A percentile compares a stretch with the other conserved stretches of the same genome.
These are phyloP conservation scores for Thraustochytrium striatum DNA, from an alignment of 352 stramenopile species.

Conservation along the genomic window DNA sequence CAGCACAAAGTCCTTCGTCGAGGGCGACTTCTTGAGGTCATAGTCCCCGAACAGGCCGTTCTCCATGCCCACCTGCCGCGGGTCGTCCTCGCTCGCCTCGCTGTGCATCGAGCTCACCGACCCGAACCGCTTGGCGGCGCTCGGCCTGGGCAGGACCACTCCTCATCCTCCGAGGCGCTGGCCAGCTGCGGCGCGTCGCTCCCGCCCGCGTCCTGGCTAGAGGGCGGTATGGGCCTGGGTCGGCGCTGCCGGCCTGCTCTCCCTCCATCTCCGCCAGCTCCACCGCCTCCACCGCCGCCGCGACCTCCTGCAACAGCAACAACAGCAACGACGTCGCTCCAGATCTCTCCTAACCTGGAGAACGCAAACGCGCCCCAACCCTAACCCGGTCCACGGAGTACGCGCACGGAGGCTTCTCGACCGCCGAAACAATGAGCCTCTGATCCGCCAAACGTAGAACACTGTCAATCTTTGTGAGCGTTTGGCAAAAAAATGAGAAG, in stretches of 20 bases:
- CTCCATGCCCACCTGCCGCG: conserved; percentile 33
- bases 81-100: conserved; percentile 35
- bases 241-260: not conserved
- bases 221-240: too few relatives aligned
- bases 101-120: not conserved
- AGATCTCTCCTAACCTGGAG: too few relatives aligned
- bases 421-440: too few relatives aligned
- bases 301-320: not conserved
- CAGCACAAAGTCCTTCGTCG: conserved; percentile 26
- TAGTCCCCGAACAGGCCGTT: conserved; percentile 39
- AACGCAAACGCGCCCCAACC: too few relatives aligned
- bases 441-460: too few relatives aligned
- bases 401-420: too few relatives aligned
- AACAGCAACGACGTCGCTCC: too few relatives aligned
- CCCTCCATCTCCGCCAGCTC: not conserved
- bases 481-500: too few relatives aligned
- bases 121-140: not conserved
- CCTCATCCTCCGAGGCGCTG: not conserved
- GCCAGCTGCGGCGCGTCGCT: not conserved
- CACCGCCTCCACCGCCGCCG: not conserved
- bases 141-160: not conserved
- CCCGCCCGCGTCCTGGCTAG: too few relatives aligned
- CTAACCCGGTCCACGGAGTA: too few relatives aligned
- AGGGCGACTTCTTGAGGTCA: conserved; percentile 26
- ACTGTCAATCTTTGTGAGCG: too few relatives aligned